Evolutionary conservation across 163 green algal genomes (phyloP).

Genomic region (Chlamydomonas reinhardtii): DNA sequence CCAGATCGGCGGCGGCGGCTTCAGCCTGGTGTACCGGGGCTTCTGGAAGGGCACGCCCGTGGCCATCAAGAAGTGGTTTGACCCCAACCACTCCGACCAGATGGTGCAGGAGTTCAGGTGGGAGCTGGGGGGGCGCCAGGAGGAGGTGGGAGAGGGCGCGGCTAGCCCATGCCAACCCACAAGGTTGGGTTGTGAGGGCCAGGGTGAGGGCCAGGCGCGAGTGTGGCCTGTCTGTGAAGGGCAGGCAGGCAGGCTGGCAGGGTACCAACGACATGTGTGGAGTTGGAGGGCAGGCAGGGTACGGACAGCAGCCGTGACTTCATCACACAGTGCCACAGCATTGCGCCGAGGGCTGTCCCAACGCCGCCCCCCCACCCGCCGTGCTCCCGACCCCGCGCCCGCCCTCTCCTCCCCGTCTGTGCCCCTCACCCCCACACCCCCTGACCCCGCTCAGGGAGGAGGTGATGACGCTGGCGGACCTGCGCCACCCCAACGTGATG

Average conservation of each 20-base stretch:
- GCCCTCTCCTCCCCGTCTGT: background rate
- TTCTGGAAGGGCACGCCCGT: slow-evolving; percentile 71
- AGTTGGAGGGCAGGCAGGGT: too few relatives aligned
- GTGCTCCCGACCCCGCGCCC: background rate
- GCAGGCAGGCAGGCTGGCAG: too few relatives aligned
- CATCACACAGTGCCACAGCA: too few relatives aligned
- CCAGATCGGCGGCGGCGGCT: slow-evolving; percentile 72
- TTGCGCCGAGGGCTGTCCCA: too few relatives aligned
- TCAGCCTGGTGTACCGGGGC: slow-evolving; percentile 70
- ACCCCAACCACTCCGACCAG: slow-evolving; percentile 62
- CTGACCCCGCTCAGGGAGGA: slow-evolving; percentile 58
- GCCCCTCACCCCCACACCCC: background rate
- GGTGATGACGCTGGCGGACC: slow-evolving; percentile 71
- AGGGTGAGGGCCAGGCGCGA: too few relatives aligned
- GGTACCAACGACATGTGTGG: too few relatives aligned
- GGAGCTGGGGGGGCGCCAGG: background rate
- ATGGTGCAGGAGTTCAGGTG: slow-evolving; percentile 73
- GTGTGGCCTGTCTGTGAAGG: too few relatives aligned
- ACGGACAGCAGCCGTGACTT: too few relatives aligned
- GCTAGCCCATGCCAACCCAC: background rate
- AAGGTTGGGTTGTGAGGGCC: too few relatives aligned
- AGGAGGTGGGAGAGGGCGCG: too few relatives aligned
- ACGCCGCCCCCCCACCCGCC: too few relatives aligned
- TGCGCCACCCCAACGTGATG: slow-evolving; percentile 76
- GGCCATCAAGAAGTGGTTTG: slow-evolving; percentile 82